Evolutionary conservation across 1,139 yeast genomes (phyloP), one percentile per base, ranked within the genome.

Genomic region (Oligophagozyma castellii): DNA sequence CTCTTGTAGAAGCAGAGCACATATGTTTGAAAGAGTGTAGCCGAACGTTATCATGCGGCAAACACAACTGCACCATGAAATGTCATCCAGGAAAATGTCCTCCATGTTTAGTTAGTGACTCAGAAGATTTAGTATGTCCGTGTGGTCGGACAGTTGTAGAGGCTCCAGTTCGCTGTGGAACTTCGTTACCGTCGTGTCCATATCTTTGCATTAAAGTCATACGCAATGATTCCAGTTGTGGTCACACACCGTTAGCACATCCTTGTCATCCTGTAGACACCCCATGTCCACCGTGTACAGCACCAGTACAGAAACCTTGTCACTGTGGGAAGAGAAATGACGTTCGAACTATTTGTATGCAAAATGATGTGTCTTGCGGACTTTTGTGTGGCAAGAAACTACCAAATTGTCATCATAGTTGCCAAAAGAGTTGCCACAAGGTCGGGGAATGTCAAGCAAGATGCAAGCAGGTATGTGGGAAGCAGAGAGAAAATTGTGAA

Each of bases 131-230:
- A 42, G 65, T 73, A 2, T 84, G 96, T 48, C 67, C 78, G 32
- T 84, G 96, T 59, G 95, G 95, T 1, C 64, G 67, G 35, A 84
- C 95, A 0, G 63, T 76, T 3, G 60, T 83, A 6, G 67, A 67
- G 29, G 95, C 95, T 0, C 96, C 96, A 0, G 84, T 83, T 7
- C 63, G 95, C 40, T 84, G 96, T 57, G 95, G 95, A 8, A 71
- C 89, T 0, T 61, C 57, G 27, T 51, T 73, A 18, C 78, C 89
- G 5, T 62, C 61, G 5, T 84, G 96, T 56, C 63, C 59, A 18
- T 67, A 70, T 37, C 86, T 70, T 37, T 84, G 95, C 54, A 56
- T 59, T 3, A 60, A 84, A 30, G 51, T 48, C 8, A 41, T 48
- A 1, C 33, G 39, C 20, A 43, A 42, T 3, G 59, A 58, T 1